Conservation (phyloP, 495 filamentous ascomycete genomes). For the Rhypophila decipiens region DNA sequence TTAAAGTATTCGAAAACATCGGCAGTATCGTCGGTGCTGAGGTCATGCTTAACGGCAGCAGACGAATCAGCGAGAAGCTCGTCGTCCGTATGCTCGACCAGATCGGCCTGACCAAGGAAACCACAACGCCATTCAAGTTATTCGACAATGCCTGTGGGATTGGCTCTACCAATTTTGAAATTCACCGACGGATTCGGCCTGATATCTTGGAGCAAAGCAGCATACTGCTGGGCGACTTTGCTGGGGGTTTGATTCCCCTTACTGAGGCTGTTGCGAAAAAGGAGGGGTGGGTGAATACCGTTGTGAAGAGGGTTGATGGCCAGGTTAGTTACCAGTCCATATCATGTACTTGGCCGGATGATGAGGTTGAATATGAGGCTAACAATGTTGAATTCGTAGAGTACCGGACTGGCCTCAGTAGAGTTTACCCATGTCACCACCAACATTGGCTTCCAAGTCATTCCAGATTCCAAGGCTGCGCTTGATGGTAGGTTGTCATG, state of each 20-base stretch:
- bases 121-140: slow-evolving; percentile 25
- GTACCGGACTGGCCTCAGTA: slow-evolving; percentile 19
- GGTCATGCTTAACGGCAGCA: slow-evolving; percentile 19
- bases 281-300: slow-evolving; percentile 28
- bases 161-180: slow-evolving; percentile 29
- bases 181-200: slow-evolving; percentile 22
- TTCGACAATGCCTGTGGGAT: slow-evolving; percentile 38
- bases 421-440: slow-evolving; percentile 34
- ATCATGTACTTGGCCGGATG: too few species aligned
- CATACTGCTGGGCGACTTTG: slow-evolving; percentile 34
- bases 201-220: slow-evolving; percentile 28
- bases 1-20: slow-evolving; percentile 22
- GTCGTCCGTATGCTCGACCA: slow-evolving; percentile 26
- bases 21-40: slow-evolving; percentile 7
- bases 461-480: slow-evolving; percentile 33
- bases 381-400: too few species aligned
- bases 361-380: too few species aligned
- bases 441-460: slow-evolving; percentile 38
- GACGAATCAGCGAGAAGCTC: slow-evolving; percentile 29
- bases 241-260: slow-evolving; percentile 20
- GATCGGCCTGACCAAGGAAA: slow-evolving; percentile 25
- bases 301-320: slow-evolving; percentile 28
- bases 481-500: slow-evolving; percentile 31
- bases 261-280: slow-evolving; percentile 19
- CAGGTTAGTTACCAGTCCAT: slow-evolving; percentile 24